Conservation (phyloP, 257 asterid species). For the Haberlea rhodopensis region DNA sequence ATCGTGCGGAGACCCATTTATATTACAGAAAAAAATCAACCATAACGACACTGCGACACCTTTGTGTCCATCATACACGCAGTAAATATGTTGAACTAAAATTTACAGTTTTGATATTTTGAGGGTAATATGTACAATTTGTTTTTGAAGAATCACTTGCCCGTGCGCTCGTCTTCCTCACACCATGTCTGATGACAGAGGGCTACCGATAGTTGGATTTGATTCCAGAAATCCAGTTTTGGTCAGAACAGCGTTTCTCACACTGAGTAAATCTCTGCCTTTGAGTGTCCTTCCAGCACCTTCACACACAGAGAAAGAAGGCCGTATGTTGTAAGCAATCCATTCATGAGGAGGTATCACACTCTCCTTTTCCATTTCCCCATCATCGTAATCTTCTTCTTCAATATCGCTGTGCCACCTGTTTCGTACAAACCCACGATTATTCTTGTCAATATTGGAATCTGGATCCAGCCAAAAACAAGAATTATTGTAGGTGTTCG, state of each 20-base stretch:
- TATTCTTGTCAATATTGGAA: background rate
- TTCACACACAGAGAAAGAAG: constrained; percentile 63
- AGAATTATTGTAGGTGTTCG: background rate
- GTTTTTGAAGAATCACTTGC: background rate
- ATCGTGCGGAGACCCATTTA: background rate
- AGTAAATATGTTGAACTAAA: too few relatives aligned
- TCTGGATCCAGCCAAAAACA: constrained; percentile 9
- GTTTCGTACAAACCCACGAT: constrained; percentile 6
- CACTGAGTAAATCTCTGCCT: constrained; percentile 63
- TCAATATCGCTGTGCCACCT: constrained; percentile 42
- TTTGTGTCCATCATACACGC: background rate
- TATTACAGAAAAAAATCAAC: background rate
- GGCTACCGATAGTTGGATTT: background rate
- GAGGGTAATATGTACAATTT: background rate
- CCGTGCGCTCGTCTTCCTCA: too few relatives aligned
- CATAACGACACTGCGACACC: too few relatives aligned
- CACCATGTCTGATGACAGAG: too few relatives aligned
- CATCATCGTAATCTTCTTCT: constrained; percentile 24
- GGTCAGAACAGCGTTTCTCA: constrained; percentile 56
- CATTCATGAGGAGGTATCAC: constrained; percentile 64
- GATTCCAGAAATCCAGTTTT: constrained; percentile 73
- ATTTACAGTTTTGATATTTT: background rate
- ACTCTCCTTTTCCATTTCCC: constrained; percentile 5
- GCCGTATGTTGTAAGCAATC: constrained; percentile 36
- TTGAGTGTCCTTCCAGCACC: constrained; percentile 70